Base-by-base conservation (phyloP, 495 filamentous ascomycete species). In the Podospora comata region DNA sequence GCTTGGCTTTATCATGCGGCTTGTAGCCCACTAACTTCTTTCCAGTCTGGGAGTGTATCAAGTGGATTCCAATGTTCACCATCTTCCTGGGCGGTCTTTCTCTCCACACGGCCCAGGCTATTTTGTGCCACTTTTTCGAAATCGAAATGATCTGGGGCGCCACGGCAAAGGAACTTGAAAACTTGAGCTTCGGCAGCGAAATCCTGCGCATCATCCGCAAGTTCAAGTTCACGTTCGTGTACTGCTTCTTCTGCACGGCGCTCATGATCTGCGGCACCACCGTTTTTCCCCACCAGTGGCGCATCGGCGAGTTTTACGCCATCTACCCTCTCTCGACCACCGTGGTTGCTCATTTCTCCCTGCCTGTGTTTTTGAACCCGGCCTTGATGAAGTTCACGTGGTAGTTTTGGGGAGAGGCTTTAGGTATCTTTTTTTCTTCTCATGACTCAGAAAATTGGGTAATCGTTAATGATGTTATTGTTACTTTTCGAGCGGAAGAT, bases 321-420 rank as follows among this genome's bases (percentile, higher is more conserved):
- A 92, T 93, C 66, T 77, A 92, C 39, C 91, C 91, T 54, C 89
- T 93, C 88, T 85, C 88, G 1, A 92, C 91, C 0, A 87, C 92
- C 15, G 83, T 86, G 23, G 82, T 76, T 3, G 89, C 86, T 69
- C 91, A 93, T 73, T 80, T 92, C 68, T 76, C 92, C 60, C 75
- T 93, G 66, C 91, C 91, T 11, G 84, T 93, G 66, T 89, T 85
- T 26, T 80, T 93, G 60, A 93, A 93, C 74, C 91, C 91, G 5
- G 90, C 90, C 26, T 79, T 93, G 73, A 93, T 93, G 90, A 91
- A 88, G 4, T 93, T 93, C 77, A 89, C 89, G 55, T 92, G 88
- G 87, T 92, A 82, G 78, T 48, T 48, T 48, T 48, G 39, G 23
- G 23, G 39, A 16, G 7, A 16, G 9, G 39, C 7, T 48, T 11